A percentile compares a stretch with the other conserved stretches of the same genome.
These are phyloP conservation scores for Nothophaeocryptopus gaeumannii DNA, from an alignment of 2,329 filamentous ascomycete genomes.

Conservation along the genomic window DNA sequence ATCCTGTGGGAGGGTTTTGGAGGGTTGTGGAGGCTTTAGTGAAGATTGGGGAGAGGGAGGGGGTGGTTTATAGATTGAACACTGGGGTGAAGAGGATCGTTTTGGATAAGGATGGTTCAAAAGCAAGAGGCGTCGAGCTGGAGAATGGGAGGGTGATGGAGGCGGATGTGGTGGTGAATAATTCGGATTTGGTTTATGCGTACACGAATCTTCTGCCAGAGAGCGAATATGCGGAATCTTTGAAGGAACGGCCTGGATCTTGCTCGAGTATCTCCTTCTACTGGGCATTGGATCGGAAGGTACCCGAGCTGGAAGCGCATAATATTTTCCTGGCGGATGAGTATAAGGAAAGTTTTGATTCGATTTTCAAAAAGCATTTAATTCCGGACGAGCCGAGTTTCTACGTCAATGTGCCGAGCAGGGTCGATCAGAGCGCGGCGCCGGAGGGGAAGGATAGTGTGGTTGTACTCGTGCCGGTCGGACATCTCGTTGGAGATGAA, in stretches of 20 bases:
- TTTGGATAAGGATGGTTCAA: constrained; percentile 49
- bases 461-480: constrained; percentile 69
- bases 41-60: constrained; percentile 59
- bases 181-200: constrained; percentile 71
- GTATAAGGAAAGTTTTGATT: constrained; percentile 70
- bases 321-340: constrained; percentile 76
- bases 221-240: constrained; percentile 42
- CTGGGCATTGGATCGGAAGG: constrained; percentile 62
- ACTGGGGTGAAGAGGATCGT: constrained; percentile 58
- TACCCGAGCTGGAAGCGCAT: constrained; percentile 65
- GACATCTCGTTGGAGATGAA: constrained; percentile 55
- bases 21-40: constrained; percentile 60
- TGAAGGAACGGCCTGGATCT: constrained; percentile 55
- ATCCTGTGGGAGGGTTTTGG: constrained; percentile 69
- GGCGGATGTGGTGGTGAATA: constrained; percentile 67
- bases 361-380: constrained; percentile 67
- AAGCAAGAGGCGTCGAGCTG: constrained; percentile 59
- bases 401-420: constrained; percentile 73
- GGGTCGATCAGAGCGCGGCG: constrained; percentile 66
- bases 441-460: constrained; percentile 63
- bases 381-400: constrained; percentile 69
- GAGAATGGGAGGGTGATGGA: constrained; percentile 56
- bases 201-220: constrained; percentile 66
- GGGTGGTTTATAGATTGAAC: constrained; percentile 61
- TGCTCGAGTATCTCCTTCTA: constrained; percentile 76